Conservation (phyloP, 108 stramenopile species). For the Nannochloropsis salina region DNA sequence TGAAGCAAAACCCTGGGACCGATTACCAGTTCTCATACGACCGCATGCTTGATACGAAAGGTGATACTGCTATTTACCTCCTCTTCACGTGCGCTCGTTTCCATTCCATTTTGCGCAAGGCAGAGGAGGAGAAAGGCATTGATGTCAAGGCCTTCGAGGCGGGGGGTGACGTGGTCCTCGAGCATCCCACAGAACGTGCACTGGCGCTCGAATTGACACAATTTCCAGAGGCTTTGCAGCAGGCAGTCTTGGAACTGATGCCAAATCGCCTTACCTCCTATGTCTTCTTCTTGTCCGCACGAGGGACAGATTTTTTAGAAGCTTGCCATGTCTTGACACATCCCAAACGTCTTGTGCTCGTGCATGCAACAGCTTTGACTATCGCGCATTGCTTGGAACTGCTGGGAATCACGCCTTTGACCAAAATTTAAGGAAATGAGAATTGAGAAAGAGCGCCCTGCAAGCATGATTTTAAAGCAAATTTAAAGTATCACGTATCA, state of each 20-base stretch:
- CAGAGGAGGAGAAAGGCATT: conserved; percentile 64
- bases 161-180: conserved; percentile 53
- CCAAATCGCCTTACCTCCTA: conserved; percentile 95
- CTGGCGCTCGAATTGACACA: conserved; percentile 74
- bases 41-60: conserved; percentile 94
- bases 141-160: conserved; percentile 68
- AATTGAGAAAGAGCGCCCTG: neutral
- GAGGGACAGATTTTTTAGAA: conserved; percentile 81
- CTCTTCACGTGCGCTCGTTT: conserved; percentile 92
- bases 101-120: conserved; percentile 80
- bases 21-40: conserved; percentile 99
- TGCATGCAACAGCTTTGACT: conserved; percentile 73
- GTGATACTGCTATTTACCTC: conserved; percentile 98
- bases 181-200: conserved; percentile 81
- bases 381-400: conserved; percentile 77
- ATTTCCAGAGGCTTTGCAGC: conserved; percentile 54
- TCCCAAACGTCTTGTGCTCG: conserved; percentile 78
- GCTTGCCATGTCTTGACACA: conserved; percentile 21
- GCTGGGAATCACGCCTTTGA: conserved; percentile 82
- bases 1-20: conserved; percentile 86
- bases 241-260: conserved; percentile 69
- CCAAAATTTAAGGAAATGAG: conserved; percentile 61
- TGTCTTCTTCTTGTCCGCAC: conserved; percentile 78
- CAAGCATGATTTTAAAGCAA: too few species aligned
- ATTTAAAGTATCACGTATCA: too few species aligned